Percentiles rank a stretch among this genome's conserved stretches.
phyloP scores from a whole-genome alignment of 176 grass and related monocot species.

The bread wheat (Triticum aestivum) region IWGSC_CS_RefSeq_v2.1 NC_057796.1:447583649-447584148 shows the following conservation, averaged over 20 bases:
- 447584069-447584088: neutral
- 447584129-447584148: conserved; percentile 66
- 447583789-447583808: conserved; percentile 95
- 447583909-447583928: conserved; percentile 85
- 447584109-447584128: conserved; percentile 60
- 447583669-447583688: conserved; percentile 68
- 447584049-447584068: conserved; percentile 1
- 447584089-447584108: neutral
- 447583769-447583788: conserved; percentile 80
- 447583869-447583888: conserved; percentile 13
- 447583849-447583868: conserved; percentile 10
- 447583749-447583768: conserved; percentile 76
- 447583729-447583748: conserved; percentile 75
- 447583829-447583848: conserved; percentile 3
- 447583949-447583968: conserved; percentile 90
- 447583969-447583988: conserved; percentile 83
- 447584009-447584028: conserved; percentile 84
- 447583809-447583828: conserved; percentile 76
- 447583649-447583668: conserved; percentile 20
- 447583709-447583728: conserved; percentile 94
- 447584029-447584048: conserved; percentile 73
- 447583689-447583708: conserved; percentile 62
- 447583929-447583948: conserved; percentile 97
- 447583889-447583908: conserved; percentile 63
- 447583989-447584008: conserved; percentile 81